phyloP scores from a whole-genome alignment of 139 green algal genomes.

The Astrephomene gubernaculifera region DNA sequence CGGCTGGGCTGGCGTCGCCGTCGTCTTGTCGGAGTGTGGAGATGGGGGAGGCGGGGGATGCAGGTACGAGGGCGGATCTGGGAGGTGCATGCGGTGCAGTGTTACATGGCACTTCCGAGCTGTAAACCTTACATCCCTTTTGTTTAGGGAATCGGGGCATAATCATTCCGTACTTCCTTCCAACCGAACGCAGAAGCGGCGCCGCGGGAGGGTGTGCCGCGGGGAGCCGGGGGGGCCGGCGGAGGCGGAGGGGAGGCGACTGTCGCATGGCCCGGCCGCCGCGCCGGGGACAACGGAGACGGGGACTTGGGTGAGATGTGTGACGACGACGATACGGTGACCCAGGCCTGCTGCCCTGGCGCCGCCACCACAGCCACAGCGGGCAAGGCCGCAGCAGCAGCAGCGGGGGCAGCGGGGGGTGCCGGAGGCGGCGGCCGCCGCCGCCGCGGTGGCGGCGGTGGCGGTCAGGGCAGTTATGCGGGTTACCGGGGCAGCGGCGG shows the following conservation, averaged over 20 bases:
- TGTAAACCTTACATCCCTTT: not conserved
- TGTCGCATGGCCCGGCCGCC: conserved; percentile 7
- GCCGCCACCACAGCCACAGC: not conserved
- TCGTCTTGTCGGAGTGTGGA: conserved; percentile 10
- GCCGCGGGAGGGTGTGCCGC: not conserved
- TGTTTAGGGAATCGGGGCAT: not conserved
- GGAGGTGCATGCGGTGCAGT: not conserved
- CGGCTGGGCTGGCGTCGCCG: not conserved
- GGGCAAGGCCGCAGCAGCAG: not conserved
- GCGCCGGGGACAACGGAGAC: not conserved
- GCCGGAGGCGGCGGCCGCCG: not conserved
- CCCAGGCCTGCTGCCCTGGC: not conserved
- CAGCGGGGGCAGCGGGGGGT: not conserved
- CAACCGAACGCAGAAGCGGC: not conserved
- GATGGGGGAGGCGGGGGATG: conserved; percentile 25
- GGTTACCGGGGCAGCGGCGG: not conserved
- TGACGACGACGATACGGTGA: not conserved
- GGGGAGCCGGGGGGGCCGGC: not conserved
- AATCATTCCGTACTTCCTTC: not conserved
- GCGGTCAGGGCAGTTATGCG: not conserved
- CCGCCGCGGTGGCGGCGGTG: not conserved
- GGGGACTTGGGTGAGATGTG: not conserved
- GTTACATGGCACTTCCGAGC: not conserved
- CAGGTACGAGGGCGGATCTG: not conserved
- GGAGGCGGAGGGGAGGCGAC: not conserved